Evolutionary conservation across 73 alveolate species (phyloP).

Genomic region (Tetrahymena elliotti): DNA sequence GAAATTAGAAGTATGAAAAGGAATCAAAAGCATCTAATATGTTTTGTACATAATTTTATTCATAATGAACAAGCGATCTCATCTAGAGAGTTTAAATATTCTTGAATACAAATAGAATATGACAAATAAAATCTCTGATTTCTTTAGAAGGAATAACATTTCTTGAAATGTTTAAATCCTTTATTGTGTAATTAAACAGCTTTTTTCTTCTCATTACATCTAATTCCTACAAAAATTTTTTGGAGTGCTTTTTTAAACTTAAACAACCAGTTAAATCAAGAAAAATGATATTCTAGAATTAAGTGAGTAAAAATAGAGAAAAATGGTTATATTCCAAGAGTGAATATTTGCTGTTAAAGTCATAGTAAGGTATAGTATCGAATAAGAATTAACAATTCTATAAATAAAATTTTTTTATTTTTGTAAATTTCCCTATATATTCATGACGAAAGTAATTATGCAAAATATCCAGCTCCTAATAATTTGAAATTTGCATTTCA

Average conservation of each 20-base stretch:
- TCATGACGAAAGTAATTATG: not conserved
- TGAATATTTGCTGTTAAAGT: not conserved
- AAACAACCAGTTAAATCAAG: not conserved
- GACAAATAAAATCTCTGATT: not conserved
- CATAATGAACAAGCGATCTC: not conserved
- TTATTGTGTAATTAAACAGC: not conserved
- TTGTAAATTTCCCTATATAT: not conserved
- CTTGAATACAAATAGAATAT: not conserved
- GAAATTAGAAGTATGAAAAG: not conserved
- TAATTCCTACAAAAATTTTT: not conserved
- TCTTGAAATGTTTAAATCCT: not conserved
- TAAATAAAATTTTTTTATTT: not conserved
- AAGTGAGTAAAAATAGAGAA: not conserved
- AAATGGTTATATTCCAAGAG: not conserved
- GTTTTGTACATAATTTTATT: not conserved
- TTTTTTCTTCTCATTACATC: not conserved
- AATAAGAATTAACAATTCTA: not conserved
- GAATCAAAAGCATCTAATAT: not conserved
- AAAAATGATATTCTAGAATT: not conserved
- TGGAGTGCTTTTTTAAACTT: not conserved
- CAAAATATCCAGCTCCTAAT: not conserved
- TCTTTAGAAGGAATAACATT: not conserved
- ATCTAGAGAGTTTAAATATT: not conserved
- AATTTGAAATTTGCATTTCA: not conserved
- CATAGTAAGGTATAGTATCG: not conserved